Conservation (phyloP, 106 monocot genomes). For the Dendrobium chrysotoxum region DNA sequence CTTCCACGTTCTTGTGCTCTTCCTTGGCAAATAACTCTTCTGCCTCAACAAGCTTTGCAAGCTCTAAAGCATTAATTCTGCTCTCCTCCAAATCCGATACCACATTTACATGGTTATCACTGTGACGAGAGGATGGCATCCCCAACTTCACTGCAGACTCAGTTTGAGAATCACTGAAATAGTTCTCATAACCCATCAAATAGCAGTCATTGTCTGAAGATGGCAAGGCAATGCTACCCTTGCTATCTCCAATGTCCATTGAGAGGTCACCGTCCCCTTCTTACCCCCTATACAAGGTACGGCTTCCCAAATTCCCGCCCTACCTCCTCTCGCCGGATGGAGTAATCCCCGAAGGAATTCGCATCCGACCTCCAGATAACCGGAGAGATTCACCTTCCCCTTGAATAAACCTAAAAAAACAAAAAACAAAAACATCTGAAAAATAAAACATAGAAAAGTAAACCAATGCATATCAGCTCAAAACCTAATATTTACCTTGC, state of each 20-base stretch:
- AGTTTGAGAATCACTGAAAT: background rate
- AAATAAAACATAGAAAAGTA: background rate
- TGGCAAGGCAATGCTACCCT: background rate
- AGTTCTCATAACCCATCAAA: background rate
- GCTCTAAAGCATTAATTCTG: background rate
- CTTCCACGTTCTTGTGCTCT: background rate
- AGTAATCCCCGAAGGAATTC: slow-evolving; percentile 5
- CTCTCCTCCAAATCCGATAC: background rate
- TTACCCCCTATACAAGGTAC: background rate
- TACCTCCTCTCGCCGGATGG: background rate
- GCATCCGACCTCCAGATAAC: slow-evolving; percentile 11
- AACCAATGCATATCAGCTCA: slow-evolving; percentile 12
- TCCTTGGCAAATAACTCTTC: slow-evolving; percentile 2
- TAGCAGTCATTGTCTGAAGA: background rate
- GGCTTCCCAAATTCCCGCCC: slow-evolving; percentile 3
- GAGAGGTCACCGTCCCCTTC: background rate
- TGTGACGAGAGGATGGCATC: background rate
- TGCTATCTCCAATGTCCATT: background rate
- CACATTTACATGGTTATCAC: background rate
- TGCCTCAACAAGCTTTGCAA: background rate
- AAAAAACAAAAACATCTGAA: background rate
- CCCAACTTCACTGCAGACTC: background rate
- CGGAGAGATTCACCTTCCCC: slow-evolving; percentile 11
- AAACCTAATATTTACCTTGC: background rate
- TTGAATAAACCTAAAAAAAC: background rate